Conservation (phyloP, 441 rosid species). For the Gossypium davidsonii region DNA sequence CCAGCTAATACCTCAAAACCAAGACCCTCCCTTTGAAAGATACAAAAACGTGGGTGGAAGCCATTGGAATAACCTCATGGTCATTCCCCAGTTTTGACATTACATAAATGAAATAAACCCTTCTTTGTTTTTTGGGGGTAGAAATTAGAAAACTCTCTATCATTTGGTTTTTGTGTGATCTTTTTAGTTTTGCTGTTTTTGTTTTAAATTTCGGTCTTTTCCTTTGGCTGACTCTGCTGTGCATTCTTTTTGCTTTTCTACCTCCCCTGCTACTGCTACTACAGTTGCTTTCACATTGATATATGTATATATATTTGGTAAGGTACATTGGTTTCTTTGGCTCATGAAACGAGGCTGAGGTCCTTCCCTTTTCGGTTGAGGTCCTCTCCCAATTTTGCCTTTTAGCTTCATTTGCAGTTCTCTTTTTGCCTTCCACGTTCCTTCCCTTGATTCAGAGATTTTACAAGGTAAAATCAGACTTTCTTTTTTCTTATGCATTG, state of each 20-base stretch:
- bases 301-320: background rate
- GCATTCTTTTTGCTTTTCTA: constrained; percentile 5
- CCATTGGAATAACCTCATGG: background rate
- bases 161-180: constrained; percentile 8
- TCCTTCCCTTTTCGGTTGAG: constrained; percentile 33
- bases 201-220: constrained; percentile 11
- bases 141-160: constrained; percentile 9
- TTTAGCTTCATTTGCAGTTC: constrained; percentile 16
- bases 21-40: constrained; percentile 16
- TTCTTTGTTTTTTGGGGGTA: background rate
- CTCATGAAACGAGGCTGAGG: constrained; percentile 40
- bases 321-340: constrained; percentile 17
- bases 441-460: constrained; percentile 7
- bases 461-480: constrained; percentile 3
- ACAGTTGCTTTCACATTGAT: background rate
- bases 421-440: constrained; percentile 29
- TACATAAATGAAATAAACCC: background rate
- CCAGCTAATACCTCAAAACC: constrained; percentile 4
- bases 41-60: background rate
- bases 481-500: constrained; percentile 6
- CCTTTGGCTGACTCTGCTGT: constrained; percentile 18
- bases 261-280: background rate
- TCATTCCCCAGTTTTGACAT: background rate
- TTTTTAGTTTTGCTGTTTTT: constrained; percentile 19
- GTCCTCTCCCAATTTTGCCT: constrained; percentile 22